These are phyloP conservation scores for Beauveria varroae DNA, from an alignment of 2,329 filamentous ascomycete genomes.

Conservation along the genomic window DNA sequence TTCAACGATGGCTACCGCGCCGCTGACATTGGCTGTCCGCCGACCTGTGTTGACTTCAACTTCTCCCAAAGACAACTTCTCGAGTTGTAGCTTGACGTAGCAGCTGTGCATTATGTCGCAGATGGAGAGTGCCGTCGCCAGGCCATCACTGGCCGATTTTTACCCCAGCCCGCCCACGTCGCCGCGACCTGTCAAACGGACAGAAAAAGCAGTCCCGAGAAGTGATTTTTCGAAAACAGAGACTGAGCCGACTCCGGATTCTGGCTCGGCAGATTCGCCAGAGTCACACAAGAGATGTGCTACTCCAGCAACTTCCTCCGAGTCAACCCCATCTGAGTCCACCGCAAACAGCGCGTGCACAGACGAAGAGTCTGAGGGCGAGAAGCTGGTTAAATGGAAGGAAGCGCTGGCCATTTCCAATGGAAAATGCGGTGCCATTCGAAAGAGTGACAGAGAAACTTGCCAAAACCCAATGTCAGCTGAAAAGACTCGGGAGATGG, in stretches of 20 bases:
- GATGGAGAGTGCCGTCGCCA: background rate
- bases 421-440: background rate
- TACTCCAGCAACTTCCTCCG: background rate
- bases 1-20: no score
- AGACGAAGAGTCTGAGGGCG: background rate
- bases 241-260: background rate
- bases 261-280: background rate
- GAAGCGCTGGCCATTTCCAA: background rate
- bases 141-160: background rate
- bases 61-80: background rate
- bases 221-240: background rate
- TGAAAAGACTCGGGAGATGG: background rate
- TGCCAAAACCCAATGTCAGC: background rate
- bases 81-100: background rate
- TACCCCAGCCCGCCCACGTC: constrained; percentile 7
- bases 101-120: background rate
- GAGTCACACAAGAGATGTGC: background rate
- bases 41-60: background rate
- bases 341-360: background rate
- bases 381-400: background rate
- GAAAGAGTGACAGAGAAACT: background rate
- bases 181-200: background rate
- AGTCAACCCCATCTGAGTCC: background rate
- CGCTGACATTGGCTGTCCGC: no score
- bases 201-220: background rate